These are phyloP conservation scores for Myochromella boudieri DNA, from an alignment of 768 basidiomycete species.

Conservation along the genomic window DNA sequence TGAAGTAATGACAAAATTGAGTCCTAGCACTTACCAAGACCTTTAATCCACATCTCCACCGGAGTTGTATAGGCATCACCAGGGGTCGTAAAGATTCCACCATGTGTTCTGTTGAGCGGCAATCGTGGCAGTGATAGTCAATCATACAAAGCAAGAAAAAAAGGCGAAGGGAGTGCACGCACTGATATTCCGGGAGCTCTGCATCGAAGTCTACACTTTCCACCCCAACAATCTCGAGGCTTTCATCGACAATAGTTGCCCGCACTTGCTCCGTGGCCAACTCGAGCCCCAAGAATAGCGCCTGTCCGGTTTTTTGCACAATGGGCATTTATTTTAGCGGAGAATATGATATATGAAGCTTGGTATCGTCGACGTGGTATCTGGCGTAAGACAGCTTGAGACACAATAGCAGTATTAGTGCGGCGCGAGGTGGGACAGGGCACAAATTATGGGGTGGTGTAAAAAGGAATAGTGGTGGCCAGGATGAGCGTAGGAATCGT, in stretches of 20 bases:
- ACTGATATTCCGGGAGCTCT: conserved; percentile 81
- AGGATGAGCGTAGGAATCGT: background rate
- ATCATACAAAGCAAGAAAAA: conserved; percentile 2
- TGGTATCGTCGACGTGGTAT: conserved; percentile 24
- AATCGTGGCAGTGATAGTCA: conserved; percentile 14
- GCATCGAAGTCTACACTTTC: conserved; percentile 83
- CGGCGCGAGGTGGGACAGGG: conserved; percentile 10
- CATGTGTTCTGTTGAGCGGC: conserved; percentile 61
- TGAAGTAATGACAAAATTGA: conserved; percentile 20
- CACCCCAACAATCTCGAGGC: conserved; percentile 77
- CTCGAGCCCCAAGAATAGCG: conserved; percentile 83
- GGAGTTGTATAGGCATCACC: conserved; percentile 88
- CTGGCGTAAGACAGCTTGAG: conserved; percentile 11
- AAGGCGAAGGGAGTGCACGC: conserved; percentile 30
- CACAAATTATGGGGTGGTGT: conserved; percentile 8
- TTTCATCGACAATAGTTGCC: conserved; percentile 82
- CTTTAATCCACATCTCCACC: conserved; percentile 90
- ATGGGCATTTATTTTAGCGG: conserved; percentile 40
- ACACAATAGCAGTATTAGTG: conserved; percentile 1
- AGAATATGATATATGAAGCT: conserved; percentile 10
- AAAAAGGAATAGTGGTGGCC: background rate
- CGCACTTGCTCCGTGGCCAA: conserved; percentile 82
- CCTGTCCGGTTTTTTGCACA: conserved; percentile 41
- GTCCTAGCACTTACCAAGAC: conserved; percentile 58
- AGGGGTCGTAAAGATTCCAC: conserved; percentile 83